These are phyloP conservation scores for Fonsecaea erecta DNA, from an alignment of 2,329 filamentous ascomycete species.

Conservation along the genomic window DNA sequence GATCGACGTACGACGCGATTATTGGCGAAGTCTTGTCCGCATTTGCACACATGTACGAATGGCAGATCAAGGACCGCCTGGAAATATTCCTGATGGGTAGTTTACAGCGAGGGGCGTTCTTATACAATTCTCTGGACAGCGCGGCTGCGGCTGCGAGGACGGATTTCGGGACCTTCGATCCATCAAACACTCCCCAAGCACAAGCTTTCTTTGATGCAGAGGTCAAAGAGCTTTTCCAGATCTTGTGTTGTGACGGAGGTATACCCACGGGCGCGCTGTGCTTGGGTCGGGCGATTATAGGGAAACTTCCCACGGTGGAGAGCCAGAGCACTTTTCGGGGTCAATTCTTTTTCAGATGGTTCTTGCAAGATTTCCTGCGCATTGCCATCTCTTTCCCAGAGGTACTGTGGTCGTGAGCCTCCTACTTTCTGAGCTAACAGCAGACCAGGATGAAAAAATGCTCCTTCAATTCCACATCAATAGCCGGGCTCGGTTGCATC, in stretches of 20 bases:
- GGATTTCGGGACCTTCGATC: constrained; percentile 60
- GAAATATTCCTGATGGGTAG: constrained; percentile 96
- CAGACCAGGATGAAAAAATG: constrained; percentile 59
- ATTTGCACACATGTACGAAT: constrained; percentile 84
- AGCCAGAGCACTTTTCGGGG: constrained; percentile 75
- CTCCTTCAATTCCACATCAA: constrained; percentile 92
- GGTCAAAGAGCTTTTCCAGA: constrained; percentile 78
- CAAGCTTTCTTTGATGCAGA: constrained; percentile 88
- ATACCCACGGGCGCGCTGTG: constrained; percentile 85
- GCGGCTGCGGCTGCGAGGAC: constrained; percentile 61
- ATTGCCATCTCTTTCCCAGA: constrained; percentile 88
- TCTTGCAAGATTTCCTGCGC: constrained; percentile 85
- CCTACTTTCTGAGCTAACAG: constrained; percentile 42
- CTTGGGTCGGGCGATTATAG: constrained; percentile 80
- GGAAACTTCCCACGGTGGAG: constrained; percentile 71
- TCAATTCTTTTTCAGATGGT: constrained; percentile 88
- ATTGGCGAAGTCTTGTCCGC: constrained; percentile 83
- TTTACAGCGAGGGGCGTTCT: constrained; percentile 87
- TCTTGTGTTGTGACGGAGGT: constrained; percentile 78
- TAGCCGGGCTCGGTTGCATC: constrained; percentile 81
- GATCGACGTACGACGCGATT: constrained; percentile 76
- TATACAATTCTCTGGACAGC: constrained; percentile 83
- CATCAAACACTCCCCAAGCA: constrained; percentile 78
- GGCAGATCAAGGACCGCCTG: constrained; percentile 86
- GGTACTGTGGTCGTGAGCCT: constrained; percentile 52